Conservation (phyloP, 306 rosid genomes). For the Cucumis sativus region Cucumber_9930_V3 NC_026655.2:31362501-31363000, state of each 20-base stretch:
- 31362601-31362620: conserved; percentile 10
- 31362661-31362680: conserved; percentile 90
- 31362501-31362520: conserved; percentile 27
- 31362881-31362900: no score
- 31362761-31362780: neutral
- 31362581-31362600: conserved; percentile 16
- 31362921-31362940: no score
- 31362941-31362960: no score
- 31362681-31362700: conserved; percentile 87
- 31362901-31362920: no score
- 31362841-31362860: no score
- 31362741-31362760: neutral
- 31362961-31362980: no score
- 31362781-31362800: neutral
- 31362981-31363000: no score
- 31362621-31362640: conserved; percentile 17
- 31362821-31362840: no score
- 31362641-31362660: conserved; percentile 85
- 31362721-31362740: neutral
- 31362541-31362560: conserved; percentile 25
- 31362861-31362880: neutral
- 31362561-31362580: conserved; percentile 19
- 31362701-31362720: conserved; percentile 28
- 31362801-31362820: no score
- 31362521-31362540: conserved; percentile 10